These are phyloP conservation scores for Rhodotorula mucilaginosa DNA, from an alignment of 1,284 basidiomycete genomes.

Conservation along the genomic window DNA sequence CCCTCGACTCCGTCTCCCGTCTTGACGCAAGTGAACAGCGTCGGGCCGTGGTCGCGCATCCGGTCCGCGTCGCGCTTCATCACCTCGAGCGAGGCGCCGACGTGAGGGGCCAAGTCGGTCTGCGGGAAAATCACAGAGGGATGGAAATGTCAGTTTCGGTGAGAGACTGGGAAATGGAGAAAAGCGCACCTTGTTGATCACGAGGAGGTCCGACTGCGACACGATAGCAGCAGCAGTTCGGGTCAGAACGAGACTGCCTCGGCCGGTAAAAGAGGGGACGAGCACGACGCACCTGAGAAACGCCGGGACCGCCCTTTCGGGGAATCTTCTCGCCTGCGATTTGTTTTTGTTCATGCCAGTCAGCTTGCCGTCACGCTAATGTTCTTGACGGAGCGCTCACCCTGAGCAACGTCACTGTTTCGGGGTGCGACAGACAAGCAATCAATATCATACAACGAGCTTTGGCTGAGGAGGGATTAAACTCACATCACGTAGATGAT, in stretches of 20 bases:
- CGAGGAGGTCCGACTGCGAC: conserved; percentile 79
- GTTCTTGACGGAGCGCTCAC: background rate
- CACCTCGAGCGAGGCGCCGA: conserved; percentile 87
- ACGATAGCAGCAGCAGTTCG: too few relatives aligned
- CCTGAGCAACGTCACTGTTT: background rate
- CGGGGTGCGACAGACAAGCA: background rate
- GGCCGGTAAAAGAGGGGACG: background rate
- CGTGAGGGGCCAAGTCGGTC: conserved; percentile 89
- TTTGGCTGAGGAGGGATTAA: background rate
- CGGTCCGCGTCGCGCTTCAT: conserved; percentile 90
- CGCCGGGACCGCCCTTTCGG: conserved; percentile 94
- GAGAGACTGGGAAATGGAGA: background rate
- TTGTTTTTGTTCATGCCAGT: background rate
- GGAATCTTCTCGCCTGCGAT: conserved; percentile 82
- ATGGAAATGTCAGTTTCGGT: background rate
- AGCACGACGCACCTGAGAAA: conserved; percentile 57
- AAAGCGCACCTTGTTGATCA: conserved; percentile 81
- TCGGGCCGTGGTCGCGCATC: conserved; percentile 93
- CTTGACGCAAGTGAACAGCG: conserved; percentile 84
- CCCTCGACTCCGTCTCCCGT: conserved; percentile 76
- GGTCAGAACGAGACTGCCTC: too few relatives aligned
- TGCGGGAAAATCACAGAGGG: conserved; percentile 47
- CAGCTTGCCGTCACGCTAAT: background rate
- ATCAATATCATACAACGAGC: too few relatives aligned
- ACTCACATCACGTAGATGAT: conserved; percentile 36